phyloP scores from a whole-genome alignment of 2,329 filamentous ascomycete species.

The Aspergillus phoenicis region DNA sequence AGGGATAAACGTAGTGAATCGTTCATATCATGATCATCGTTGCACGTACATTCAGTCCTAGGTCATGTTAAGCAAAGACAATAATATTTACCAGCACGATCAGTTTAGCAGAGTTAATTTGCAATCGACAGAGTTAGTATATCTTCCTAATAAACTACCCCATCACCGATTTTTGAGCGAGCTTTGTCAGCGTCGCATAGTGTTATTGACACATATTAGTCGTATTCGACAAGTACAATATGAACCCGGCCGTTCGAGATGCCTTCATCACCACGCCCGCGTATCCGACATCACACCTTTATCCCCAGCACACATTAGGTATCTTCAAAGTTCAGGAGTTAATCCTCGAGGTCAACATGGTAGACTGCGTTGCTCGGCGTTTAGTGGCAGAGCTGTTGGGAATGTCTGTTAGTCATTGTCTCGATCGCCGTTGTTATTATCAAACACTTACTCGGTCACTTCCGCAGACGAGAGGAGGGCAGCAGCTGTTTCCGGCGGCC shows the following conservation, averaged over 20 bases:
- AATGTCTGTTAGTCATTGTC: neutral
- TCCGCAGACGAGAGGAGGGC: slow-evolving; percentile 14
- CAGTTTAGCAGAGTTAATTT: no score
- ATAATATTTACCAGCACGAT: no score
- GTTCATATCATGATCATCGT: no score
- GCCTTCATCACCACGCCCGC: neutral
- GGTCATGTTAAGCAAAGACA: no score
- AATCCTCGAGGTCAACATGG: neutral
- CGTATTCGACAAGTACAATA: slow-evolving; percentile 4
- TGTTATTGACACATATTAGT: slow-evolving; percentile 7
- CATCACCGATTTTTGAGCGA: neutral
- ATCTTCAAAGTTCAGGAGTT: neutral
- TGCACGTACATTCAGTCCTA: no score
- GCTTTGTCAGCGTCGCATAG: neutral
- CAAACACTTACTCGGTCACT: slow-evolving; percentile 14
- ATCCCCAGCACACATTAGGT: neutral
- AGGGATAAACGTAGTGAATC: no score
- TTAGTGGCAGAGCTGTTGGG: neutral
- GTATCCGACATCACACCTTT: neutral
- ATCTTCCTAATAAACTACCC: no score
- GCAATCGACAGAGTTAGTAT: no score
- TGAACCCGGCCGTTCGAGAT: neutral
- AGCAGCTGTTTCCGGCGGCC: slow-evolving; percentile 11
- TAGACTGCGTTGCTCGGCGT: neutral
- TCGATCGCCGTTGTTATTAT: no score